Percentiles rank a stretch among this genome's conserved stretches.
These are phyloP conservation scores for Botryotinia globosa DNA, from an alignment of 2,329 filamentous ascomycete species.

Conservation along the genomic window DNA sequence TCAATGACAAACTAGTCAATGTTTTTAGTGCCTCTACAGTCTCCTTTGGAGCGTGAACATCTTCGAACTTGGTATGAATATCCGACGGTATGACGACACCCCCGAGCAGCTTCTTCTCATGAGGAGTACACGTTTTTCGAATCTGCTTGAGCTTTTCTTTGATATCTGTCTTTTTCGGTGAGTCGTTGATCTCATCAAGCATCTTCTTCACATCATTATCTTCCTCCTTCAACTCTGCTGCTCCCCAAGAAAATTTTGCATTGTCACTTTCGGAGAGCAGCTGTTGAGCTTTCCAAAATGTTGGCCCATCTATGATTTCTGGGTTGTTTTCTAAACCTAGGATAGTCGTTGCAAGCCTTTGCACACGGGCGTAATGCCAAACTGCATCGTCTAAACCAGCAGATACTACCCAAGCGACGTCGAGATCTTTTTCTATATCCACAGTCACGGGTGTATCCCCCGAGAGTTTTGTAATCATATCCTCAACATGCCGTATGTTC, in stretches of 20 bases:
- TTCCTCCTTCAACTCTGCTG: conserved; percentile 43
- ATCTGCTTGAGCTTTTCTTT: conserved; percentile 47
- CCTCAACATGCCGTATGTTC: conserved; percentile 62
- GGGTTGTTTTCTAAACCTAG: conserved; percentile 43
- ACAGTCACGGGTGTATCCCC: conserved; percentile 30
- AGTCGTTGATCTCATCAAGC: conserved; percentile 32
- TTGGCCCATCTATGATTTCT: conserved; percentile 39
- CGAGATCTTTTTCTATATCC: conserved; percentile 34
- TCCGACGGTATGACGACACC: conserved; percentile 79
- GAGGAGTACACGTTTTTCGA: conserved; percentile 61
- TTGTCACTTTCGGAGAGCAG: conserved; percentile 47
- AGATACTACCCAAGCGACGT: conserved; percentile 28
- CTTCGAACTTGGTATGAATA: conserved; percentile 81
- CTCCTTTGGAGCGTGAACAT: conserved; percentile 78
- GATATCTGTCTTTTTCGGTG: conserved; percentile 37
- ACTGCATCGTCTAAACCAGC: conserved; percentile 50
- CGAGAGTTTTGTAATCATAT: conserved; percentile 50
- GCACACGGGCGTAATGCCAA: conserved; percentile 58
- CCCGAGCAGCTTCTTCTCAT: conserved; percentile 78
- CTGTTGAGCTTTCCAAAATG: conserved; percentile 41
- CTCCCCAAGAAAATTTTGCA: conserved; percentile 45
- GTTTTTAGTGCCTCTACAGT: conserved; percentile 86
- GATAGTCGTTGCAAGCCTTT: conserved; percentile 54
- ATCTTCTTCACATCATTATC: conserved; percentile 37
- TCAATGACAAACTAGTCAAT: conserved; percentile 80